Evolutionary conservation across 768 basidiomycete genomes (phyloP).

Genomic region (Mycena sanguinolenta): DNA sequence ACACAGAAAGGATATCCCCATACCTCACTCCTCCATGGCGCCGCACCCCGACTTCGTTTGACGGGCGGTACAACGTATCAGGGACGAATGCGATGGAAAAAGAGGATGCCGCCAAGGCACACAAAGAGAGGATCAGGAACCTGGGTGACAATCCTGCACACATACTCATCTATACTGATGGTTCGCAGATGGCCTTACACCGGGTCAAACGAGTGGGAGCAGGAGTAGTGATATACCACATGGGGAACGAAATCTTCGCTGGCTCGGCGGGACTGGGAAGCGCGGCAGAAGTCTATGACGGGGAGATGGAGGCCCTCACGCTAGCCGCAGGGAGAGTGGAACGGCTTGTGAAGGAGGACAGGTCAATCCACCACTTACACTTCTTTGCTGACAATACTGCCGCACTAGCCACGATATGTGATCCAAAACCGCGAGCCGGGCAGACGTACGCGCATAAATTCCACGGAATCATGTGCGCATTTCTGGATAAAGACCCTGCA

Average conservation of each 20-base stretch:
- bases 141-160: not conserved
- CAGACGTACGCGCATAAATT: not conserved
- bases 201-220: not conserved
- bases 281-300: not conserved
- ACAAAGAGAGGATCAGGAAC: not conserved
- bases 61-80: not conserved
- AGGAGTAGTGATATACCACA: not conserved
- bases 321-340: not conserved
- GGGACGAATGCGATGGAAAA: not conserved
- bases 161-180: not conserved
- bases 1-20: constrained; percentile 38
- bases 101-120: not conserved
- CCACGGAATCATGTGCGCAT: not conserved
- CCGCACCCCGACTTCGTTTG: constrained; percentile 14
- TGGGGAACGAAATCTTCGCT: not conserved
- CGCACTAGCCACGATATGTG: not conserved
- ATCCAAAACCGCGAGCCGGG: not conserved
- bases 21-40: constrained; percentile 42
- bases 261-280: not conserved
- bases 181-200: not conserved
- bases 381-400: not conserved
- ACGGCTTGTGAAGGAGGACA: not conserved
- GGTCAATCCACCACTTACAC: not conserved
- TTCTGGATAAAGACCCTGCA: not conserved
- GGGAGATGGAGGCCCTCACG: not conserved